Evolutionary conservation across 2,329 filamentous ascomycete genomes (phyloP).

Genomic region (Chaetomium strumarium): DNA sequence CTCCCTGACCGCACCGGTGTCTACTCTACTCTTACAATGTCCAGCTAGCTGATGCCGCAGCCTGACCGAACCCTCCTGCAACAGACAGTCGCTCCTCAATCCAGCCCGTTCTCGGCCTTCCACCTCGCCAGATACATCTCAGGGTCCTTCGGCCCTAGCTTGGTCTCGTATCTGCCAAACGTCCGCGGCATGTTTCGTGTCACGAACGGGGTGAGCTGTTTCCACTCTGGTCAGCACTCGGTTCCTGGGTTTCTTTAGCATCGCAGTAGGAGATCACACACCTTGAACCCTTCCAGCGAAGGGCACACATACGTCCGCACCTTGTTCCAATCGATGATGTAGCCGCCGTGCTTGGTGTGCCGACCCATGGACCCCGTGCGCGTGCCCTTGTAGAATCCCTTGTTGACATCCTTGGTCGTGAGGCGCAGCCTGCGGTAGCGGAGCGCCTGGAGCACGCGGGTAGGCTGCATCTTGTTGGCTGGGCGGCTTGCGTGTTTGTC

Average conservation of each 20-base stretch:
- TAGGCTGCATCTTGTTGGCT: conserved; percentile 55
- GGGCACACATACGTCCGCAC: conserved; percentile 89
- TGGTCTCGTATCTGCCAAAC: conserved; percentile 47
- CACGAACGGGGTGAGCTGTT: conserved; percentile 74
- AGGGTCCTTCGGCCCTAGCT: conserved; percentile 53
- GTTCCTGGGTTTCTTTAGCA: background rate
- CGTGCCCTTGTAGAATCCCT: conserved; percentile 97
- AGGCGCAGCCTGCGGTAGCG: conserved; percentile 67
- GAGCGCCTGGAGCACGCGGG: conserved; percentile 58
- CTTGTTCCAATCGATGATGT: conserved; percentile 76
- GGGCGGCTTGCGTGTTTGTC: background rate
- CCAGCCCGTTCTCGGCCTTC: conserved; percentile 62
- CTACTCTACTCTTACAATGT: background rate
- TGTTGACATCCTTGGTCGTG: conserved; percentile 88
- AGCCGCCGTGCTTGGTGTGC: conserved; percentile 79
- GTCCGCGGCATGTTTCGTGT: conserved; percentile 50
- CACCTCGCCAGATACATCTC: conserved; percentile 57
- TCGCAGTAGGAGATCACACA: conserved; percentile 33
- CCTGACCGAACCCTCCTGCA: background rate
- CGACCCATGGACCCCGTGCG: conserved; percentile 79
- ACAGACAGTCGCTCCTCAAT: conserved; percentile 33
- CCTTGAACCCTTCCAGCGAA: conserved; percentile 64
- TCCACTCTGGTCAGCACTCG: conserved; percentile 8
- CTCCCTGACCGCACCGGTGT: background rate
- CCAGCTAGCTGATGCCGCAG: no score